Evolutionary conservation across 495 filamentous ascomycete species (phyloP).

Genomic region (Delitschia confertaspora): DNA sequence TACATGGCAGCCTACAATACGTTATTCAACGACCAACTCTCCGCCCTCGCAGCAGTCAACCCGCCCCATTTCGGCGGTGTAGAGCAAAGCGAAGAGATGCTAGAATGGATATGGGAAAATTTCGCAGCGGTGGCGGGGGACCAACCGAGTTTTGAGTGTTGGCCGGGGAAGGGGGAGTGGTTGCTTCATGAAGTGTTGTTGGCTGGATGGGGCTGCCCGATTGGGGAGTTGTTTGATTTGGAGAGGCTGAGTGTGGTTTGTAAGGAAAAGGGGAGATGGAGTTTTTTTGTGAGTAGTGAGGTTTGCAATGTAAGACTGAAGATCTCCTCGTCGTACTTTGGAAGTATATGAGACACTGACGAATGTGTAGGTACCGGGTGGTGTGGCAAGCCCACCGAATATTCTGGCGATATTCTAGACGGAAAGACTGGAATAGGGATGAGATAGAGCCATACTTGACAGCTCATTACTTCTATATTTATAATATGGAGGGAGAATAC

Average conservation of each 20-base stretch:
- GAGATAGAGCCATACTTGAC: too few relatives aligned
- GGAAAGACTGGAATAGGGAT: too few relatives aligned
- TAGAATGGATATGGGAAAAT: slow-evolving; percentile 34
- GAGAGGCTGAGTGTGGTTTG: slow-evolving; percentile 41
- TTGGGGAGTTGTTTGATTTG: slow-evolving; percentile 51
- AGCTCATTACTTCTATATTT: too few relatives aligned
- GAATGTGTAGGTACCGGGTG: slow-evolving; percentile 19
- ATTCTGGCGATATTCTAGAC: slow-evolving; percentile 23
- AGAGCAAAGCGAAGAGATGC: slow-evolving; percentile 40
- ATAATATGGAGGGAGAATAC: too few relatives aligned
- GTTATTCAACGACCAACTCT: slow-evolving; percentile 32
- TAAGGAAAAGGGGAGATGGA: slow-evolving; percentile 36
- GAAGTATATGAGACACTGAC: too few relatives aligned
- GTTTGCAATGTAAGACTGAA: too few relatives aligned
- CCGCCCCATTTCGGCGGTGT: slow-evolving; percentile 42
- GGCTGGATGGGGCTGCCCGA: slow-evolving; percentile 48
- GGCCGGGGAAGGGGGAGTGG: slow-evolving; percentile 20
- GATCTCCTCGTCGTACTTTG: too few relatives aligned
- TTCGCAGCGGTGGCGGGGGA: slow-evolving; percentile 34
- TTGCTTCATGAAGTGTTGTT: slow-evolving; percentile 45
- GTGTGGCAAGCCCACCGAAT: slow-evolving; percentile 23
- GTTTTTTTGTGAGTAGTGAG: slow-evolving; percentile 37
- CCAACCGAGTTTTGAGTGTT: slow-evolving; percentile 32
- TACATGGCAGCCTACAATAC: slow-evolving; percentile 37
- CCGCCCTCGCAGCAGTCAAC: slow-evolving; percentile 27